phyloP scores from a whole-genome alignment of 129 eudicot genomes.

The Helianthus tuberosus region DNA sequence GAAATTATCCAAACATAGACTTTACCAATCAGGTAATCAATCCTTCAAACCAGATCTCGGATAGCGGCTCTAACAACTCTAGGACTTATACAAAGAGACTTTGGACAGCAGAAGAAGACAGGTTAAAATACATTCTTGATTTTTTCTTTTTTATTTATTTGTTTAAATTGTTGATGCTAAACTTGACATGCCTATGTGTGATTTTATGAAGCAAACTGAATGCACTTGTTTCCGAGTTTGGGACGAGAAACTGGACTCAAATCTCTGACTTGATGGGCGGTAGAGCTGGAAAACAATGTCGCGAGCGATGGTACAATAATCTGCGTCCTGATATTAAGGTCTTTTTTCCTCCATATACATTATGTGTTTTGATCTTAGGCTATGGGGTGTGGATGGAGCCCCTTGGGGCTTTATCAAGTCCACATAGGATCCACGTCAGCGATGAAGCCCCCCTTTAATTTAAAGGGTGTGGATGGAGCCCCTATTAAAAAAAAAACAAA shows the following conservation, averaged over 20 bases:
- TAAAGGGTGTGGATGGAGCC: too few relatives aligned
- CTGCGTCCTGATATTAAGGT: constrained; percentile 77
- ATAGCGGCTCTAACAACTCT: constrained; percentile 18
- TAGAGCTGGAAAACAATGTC: constrained; percentile 73
- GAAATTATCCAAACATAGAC: constrained; percentile 12
- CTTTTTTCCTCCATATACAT: neutral
- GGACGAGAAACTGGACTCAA: constrained; percentile 54
- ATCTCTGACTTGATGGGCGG: constrained; percentile 47
- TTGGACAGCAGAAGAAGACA: constrained; percentile 73
- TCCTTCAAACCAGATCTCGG: neutral
- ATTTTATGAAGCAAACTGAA: constrained; percentile 44
- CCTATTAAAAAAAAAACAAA: too few relatives aligned
- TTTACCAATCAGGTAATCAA: constrained; percentile 11
- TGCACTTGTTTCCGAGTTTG: constrained; percentile 43
- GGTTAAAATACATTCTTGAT: constrained; percentile 30
- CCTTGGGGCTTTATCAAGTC: too few relatives aligned
- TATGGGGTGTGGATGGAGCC: too few relatives aligned
- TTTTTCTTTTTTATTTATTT: neutral
- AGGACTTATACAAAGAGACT: constrained; percentile 42
- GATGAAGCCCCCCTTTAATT: too few relatives aligned
- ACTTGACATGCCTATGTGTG: constrained; percentile 9
- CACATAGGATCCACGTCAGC: too few relatives aligned
- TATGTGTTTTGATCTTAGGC: neutral
- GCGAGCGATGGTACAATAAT: constrained; percentile 73
- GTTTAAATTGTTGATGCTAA: neutral